A percentile compares a stretch with the other conserved stretches of the same genome.
phyloP scores from a whole-genome alignment of 768 basidiomycete species.

The Leccinellum luteum region DNA sequence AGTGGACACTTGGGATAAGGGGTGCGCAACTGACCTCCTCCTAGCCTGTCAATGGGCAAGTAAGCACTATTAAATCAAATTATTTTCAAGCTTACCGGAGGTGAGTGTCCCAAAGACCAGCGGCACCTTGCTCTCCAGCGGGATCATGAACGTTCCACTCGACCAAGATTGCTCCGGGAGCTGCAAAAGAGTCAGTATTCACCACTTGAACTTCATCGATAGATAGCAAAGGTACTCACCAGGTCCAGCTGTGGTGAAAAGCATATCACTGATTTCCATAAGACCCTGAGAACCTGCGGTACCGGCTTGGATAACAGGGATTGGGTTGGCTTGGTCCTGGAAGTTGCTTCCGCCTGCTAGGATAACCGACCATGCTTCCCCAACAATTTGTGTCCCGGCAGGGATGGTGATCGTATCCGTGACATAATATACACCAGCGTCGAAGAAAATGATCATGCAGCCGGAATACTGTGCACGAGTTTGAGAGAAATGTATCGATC shows the following conservation, averaged over 20 bases:
- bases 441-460: conserved; percentile 80
- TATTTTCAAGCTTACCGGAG: conserved; percentile 25
- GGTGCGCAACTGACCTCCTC: conserved; percentile 19
- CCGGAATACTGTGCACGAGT: conserved; percentile 49
- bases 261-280: conserved; percentile 62
- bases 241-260: conserved; percentile 58
- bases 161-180: conserved; percentile 47
- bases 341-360: conserved; percentile 44
- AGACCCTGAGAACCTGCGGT: conserved; percentile 44
- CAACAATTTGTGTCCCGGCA: conserved; percentile 44
- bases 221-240: conserved; percentile 10
- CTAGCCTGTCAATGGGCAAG: conserved; percentile 16
- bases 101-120: conserved; percentile 51
- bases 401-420: conserved; percentile 48
- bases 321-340: conserved; percentile 36
- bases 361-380: conserved; percentile 51
- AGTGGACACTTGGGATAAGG: background rate
- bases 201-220: background rate
- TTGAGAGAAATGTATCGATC: background rate
- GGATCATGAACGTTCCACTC: conserved; percentile 64
- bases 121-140: conserved; percentile 47
- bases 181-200: conserved; percentile 6
- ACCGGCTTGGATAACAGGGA: conserved; percentile 44
- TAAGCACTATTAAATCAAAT: background rate
- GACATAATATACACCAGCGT: conserved; percentile 55